Percentiles rank a stretch among this genome's conserved stretches.
phyloP scores from a whole-genome alignment of 2,329 filamentous ascomycete species.

The Fusarium sp. region DNA sequence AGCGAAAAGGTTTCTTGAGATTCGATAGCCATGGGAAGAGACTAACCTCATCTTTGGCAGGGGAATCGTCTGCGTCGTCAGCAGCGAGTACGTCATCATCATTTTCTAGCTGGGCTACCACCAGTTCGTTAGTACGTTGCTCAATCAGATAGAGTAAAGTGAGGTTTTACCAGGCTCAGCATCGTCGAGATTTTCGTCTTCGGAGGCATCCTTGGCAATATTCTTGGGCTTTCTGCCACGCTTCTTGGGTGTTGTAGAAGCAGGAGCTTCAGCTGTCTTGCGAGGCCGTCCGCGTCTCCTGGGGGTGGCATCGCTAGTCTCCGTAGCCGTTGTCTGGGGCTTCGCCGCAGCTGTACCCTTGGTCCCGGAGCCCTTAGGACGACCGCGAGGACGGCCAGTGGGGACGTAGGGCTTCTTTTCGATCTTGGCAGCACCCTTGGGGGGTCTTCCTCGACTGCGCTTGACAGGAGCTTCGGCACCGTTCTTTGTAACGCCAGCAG shows the following conservation, averaged over 20 bases:
- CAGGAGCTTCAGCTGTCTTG: constrained; percentile 31
- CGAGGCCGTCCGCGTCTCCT: constrained; percentile 45
- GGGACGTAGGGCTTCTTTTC: constrained; percentile 49
- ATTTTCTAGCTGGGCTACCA: constrained; percentile 28
- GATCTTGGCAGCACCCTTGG: constrained; percentile 37
- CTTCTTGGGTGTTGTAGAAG: constrained; percentile 37
- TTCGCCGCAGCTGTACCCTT: constrained; percentile 32
- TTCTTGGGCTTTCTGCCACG: constrained; percentile 46
- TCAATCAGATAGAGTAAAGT: no score
- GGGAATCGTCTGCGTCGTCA: constrained; percentile 14
- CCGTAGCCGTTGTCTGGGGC: constrained; percentile 8
- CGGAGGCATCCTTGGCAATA: constrained; percentile 30
- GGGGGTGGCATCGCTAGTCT: constrained; percentile 15
- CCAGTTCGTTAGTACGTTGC: constrained; percentile 9
- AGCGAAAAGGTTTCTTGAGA: constrained; percentile 43
- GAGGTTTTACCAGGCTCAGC: constrained; percentile 7
- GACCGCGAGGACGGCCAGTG: constrained; percentile 58
- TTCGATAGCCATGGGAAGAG: constrained; percentile 35
- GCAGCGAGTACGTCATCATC: constrained; percentile 14
- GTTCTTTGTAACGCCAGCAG: constrained; percentile 52
- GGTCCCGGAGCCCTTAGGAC: constrained; percentile 54
- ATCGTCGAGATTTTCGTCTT: constrained; percentile 10
- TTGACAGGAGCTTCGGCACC: constrained; percentile 51
- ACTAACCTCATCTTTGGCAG: constrained; percentile 44
- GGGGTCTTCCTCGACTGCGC: constrained; percentile 54